Evolutionary conservation across 1,139 yeast genomes (phyloP).

Genomic region (Lodderomyces parapsilosis): DNA sequence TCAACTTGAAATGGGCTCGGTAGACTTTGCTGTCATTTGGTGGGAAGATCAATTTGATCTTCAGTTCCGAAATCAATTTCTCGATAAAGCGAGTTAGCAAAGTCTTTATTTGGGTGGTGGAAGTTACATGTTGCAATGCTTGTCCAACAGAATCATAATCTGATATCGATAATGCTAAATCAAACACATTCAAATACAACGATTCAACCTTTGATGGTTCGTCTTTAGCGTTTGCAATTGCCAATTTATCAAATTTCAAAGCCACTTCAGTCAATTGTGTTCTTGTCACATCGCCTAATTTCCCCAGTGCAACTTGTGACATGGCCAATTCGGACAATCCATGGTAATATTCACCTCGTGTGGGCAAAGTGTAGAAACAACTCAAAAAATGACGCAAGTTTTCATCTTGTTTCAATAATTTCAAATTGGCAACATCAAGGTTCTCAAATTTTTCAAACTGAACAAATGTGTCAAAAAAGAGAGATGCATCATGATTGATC

Average conservation of each 20-base stretch:
- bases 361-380: conserved; percentile 16
- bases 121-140: conserved; percentile 24
- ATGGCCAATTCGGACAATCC: conserved; percentile 31
- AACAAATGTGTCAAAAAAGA: conserved; percentile 25
- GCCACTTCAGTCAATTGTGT: conserved; percentile 24
- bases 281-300: conserved; percentile 13
- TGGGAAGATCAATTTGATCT: conserved; percentile 24
- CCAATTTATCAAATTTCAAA: conserved; percentile 31
- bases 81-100: conserved; percentile 23
- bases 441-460: conserved; percentile 17
- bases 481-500: conserved; percentile 26
- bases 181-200: conserved; percentile 31
- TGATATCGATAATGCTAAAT: conserved; percentile 26
- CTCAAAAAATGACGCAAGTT: conserved; percentile 21
- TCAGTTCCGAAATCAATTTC: conserved; percentile 24
- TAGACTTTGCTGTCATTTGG: conserved; percentile 20
- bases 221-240: conserved; percentile 18
- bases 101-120: conserved; percentile 14
- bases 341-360: conserved; percentile 34
- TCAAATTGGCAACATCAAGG: conserved; percentile 6
- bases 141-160: conserved; percentile 26
- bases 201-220: conserved; percentile 14
- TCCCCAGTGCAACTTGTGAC: conserved; percentile 15
- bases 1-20: conserved; percentile 26
- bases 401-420: conserved; percentile 15